Conservation (phyloP, 192 early-diverging fungal genomes). For the Coemansia sp. region DNA sequence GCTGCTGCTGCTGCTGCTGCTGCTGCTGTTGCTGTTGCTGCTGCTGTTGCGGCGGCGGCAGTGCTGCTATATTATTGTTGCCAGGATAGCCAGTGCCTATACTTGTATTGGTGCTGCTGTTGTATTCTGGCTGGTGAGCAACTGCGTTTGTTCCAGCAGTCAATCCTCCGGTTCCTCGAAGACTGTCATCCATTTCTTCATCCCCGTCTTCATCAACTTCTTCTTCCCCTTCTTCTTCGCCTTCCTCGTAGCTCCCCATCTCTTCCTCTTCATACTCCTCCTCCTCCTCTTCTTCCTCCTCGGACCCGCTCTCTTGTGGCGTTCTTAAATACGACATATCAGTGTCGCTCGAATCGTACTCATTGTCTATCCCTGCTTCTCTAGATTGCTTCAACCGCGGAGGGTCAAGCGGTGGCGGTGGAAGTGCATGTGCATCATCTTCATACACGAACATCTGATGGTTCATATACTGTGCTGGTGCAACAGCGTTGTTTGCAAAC, state of each 20-base stretch:
- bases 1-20: background rate
- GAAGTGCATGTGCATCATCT: background rate
- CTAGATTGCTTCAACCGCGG: conserved; percentile 6
- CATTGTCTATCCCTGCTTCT: conserved; percentile 6
- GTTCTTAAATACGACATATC: conserved; percentile 42
- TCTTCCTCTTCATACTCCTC: conserved; percentile 6
- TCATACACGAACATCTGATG: conserved; percentile 7
- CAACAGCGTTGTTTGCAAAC: background rate
- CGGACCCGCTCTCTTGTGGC: conserved; percentile 36
- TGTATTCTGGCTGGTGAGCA: background rate
- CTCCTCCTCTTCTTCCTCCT: conserved; percentile 12
- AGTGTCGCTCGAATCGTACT: conserved; percentile 37
- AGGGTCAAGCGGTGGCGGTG: conserved; percentile 11
- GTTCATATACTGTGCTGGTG: background rate
- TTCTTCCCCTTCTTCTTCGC: background rate
- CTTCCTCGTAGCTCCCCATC: conserved; percentile 14
- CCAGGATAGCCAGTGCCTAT: background rate
- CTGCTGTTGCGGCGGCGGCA: background rate
- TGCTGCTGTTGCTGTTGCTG: conserved; percentile 2
- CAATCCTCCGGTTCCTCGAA: background rate
- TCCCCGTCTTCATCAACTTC: background rate
- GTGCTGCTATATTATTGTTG: background rate
- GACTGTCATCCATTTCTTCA: background rate
- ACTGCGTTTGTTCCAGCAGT: background rate
- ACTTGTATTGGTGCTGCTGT: background rate